Base-by-base conservation (phyloP, 768 basidiomycete genomes). In the Termitomyces sp. region DNA sequence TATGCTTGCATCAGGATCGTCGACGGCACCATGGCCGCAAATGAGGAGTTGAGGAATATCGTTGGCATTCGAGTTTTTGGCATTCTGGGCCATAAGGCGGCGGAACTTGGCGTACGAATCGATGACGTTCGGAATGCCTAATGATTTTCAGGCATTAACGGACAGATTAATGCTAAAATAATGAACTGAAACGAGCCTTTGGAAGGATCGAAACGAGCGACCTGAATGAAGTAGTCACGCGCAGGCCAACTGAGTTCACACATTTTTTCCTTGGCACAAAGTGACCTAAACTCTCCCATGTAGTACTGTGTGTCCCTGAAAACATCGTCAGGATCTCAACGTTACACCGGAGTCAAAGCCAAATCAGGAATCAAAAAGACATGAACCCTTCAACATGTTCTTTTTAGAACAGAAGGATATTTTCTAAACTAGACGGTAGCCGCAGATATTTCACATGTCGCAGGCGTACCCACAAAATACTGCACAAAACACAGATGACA, bases 201-300 rank as follows among this genome's bases (percentile, higher is more conserved):
- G 22, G 88, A 79, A 54, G 93, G 95, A 72, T 97, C 95, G 73
- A 97, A 98, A 31, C 94, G 88, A n/a, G 95, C 95, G 60, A 98
- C 76, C 70, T 98, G 95, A 33, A 94, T 80, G 64, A 97, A 72
- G 73, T 97, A 97, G 11, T 93, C 88, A 53, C 94, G 87, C 30
- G 72, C 70, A 37, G 91, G 91, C 91, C 91, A 93, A 45, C 78
- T 71, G 47, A 93, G 81, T 68, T 89, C 87, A 65, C 75, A 66
- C 90, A 91, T 93, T 76, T 87, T 91, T 70, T 93, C 89, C 70
- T 86, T 87, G 49, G 74, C 73, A 65, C 91, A 93, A 51, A 91
- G 73, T 68, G 73, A 80, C 62, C 89, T 84, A 84, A 93, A 93
- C 72, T 90, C 89, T 71, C 88, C 87, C 89, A 93, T 92, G 76